Evolutionary conservation across 441 rosid genomes (phyloP).

Genomic region (Jatropha podagrica): DNA sequence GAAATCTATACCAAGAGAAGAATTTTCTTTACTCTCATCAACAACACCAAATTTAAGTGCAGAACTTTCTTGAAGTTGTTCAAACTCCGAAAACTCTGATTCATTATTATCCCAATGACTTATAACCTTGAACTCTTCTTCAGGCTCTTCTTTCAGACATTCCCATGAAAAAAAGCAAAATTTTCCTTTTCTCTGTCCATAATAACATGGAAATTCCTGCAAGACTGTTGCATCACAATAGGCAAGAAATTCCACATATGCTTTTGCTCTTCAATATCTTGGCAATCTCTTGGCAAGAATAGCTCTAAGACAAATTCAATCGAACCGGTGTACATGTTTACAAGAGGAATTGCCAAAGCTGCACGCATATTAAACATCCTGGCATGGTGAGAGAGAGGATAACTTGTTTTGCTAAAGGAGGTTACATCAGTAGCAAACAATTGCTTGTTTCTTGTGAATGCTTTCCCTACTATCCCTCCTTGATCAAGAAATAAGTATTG

Average conservation of each 20-base stretch:
- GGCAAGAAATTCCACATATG: slow-evolving; percentile 48
- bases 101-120: slow-evolving; percentile 42
- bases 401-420: slow-evolving; percentile 52
- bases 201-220: slow-evolving; percentile 40
- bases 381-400: slow-evolving; percentile 85
- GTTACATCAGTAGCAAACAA: slow-evolving; percentile 59
- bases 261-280: slow-evolving; percentile 44
- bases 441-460: slow-evolving; percentile 48
- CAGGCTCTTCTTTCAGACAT: not conserved
- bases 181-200: slow-evolving; percentile 31
- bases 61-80: slow-evolving; percentile 28
- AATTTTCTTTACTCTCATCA: not conserved
- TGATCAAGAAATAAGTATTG: slow-evolving; percentile 66
- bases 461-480: slow-evolving; percentile 84
- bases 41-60: slow-evolving; percentile 5
- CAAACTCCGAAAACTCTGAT: slow-evolving; percentile 35
- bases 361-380: slow-evolving; percentile 61
- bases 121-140: slow-evolving; percentile 30
- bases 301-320: slow-evolving; percentile 68
- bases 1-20: not conserved
- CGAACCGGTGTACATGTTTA: slow-evolving; percentile 40
- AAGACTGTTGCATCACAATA: slow-evolving; percentile 29
- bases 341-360: slow-evolving; percentile 67
- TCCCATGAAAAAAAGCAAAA: slow-evolving; percentile 38
- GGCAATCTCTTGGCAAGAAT: slow-evolving; percentile 68